Conservation (phyloP, 148 eudicot genomes). For the Rhododendron griersonianum region DNA sequence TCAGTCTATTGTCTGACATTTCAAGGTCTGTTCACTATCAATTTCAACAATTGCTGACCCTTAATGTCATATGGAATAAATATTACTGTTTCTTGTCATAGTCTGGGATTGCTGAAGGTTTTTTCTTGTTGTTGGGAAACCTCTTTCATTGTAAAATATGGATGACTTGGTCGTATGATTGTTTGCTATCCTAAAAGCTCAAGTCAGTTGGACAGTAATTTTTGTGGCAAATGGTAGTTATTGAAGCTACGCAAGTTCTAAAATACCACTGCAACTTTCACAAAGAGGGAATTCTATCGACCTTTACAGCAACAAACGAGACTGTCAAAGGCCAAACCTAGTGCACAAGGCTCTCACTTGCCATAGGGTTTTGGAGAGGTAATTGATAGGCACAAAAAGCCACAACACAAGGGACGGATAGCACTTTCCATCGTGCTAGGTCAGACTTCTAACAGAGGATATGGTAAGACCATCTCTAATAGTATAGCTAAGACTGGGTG, state of each 20-base stretch:
- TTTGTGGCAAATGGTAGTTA: not conserved
- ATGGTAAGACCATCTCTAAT: not conserved
- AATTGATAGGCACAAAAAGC: not conserved
- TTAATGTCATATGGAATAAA: not conserved
- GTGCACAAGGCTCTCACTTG: not conserved
- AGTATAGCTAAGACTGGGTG: not conserved
- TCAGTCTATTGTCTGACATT: not conserved
- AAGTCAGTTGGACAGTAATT: not conserved
- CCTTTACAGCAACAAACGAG: not conserved
- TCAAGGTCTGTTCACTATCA: not conserved
- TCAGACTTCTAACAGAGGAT: not conserved
- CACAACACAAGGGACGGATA: not conserved
- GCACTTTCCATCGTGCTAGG: not conserved
- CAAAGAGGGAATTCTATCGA: not conserved
- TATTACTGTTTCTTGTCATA: not conserved
- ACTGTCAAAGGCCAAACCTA: not conserved
- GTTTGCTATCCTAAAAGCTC: not conserved
- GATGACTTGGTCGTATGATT: not conserved
- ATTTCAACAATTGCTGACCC: not conserved
- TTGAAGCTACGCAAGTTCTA: too few species aligned
- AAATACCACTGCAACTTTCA: not conserved
- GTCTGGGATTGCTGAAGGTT: not conserved
- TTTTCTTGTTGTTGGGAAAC: not conserved
- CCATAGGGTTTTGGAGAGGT: not conserved
- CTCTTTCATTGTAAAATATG: not conserved